Evolutionary conservation across 192 early-diverging fungal species (phyloP).

Genomic region (Gaertneriomyces sp.): DNA sequence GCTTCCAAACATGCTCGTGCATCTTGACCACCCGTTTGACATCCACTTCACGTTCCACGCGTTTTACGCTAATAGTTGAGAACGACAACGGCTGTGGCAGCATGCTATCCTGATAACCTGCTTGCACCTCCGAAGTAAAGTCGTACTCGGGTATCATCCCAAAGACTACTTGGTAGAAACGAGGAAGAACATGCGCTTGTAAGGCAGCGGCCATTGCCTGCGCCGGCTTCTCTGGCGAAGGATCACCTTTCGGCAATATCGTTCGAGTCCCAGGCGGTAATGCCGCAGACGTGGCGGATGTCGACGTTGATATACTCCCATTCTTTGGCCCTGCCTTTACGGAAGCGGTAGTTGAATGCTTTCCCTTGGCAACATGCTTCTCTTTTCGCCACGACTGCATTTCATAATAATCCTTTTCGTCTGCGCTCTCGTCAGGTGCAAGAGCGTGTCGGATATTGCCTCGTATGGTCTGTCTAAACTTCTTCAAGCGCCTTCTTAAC

Average conservation of each 20-base stretch:
- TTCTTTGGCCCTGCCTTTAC: background rate
- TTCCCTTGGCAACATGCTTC: background rate
- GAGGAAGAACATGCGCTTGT: background rate
- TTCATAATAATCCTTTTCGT: constrained; percentile 8
- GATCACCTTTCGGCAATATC: background rate
- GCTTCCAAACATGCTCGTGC: background rate
- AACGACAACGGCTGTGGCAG: background rate
- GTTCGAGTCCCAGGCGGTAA: background rate
- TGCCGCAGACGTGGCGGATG: background rate
- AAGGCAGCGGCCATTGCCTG: background rate
- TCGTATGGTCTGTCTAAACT: constrained; percentile 17
- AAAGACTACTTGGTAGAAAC: background rate
- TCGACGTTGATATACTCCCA: background rate
- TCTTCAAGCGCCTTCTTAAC: constrained; percentile 14
- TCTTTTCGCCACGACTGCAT: background rate
- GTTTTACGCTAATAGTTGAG: background rate
- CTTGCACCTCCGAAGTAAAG: too few relatives aligned
- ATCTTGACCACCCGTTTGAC: background rate
- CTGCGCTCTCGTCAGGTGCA: constrained; percentile 9
- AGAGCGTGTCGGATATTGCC: constrained; percentile 3
- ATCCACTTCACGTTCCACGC: background rate
- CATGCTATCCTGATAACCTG: background rate
- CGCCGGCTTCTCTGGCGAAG: background rate
- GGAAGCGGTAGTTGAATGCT: constrained; percentile 1
- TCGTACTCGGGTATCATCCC: background rate